phyloP scores from a whole-genome alignment of 768 basidiomycete species.

The Boletales sp. region DNA sequence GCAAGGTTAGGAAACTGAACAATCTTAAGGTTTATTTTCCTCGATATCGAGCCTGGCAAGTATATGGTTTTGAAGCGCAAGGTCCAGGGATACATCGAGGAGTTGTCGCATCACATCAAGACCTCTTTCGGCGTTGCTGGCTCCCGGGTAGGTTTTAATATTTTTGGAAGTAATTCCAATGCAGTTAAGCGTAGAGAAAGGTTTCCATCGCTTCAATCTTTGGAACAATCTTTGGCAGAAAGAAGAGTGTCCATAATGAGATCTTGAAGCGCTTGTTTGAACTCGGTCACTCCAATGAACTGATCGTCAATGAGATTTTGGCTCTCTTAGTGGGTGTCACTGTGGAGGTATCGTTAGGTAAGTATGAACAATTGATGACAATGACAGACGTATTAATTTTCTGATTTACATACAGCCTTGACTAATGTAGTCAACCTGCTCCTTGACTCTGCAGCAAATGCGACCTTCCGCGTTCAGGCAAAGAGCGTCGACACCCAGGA shows the following conservation, averaged over 20 bases:
- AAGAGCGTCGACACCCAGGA: conserved; percentile 30
- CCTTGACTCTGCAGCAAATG: conserved; percentile 47
- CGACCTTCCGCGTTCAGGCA: conserved; percentile 35
- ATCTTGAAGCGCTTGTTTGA: conserved; percentile 56
- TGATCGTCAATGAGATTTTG: conserved; percentile 65
- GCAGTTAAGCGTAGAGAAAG: conserved; percentile 11
- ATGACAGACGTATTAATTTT: not conserved
- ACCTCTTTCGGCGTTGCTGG: conserved; percentile 39
- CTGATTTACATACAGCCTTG: conserved; percentile 43
- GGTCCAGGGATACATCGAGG: conserved; percentile 49
- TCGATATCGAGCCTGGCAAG: conserved; percentile 60
- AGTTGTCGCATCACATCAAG: conserved; percentile 58
- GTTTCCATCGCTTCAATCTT: conserved; percentile 40
- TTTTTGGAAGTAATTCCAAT: not conserved
- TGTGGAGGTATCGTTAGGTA: conserved; percentile 69
- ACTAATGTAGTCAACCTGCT: conserved; percentile 66
- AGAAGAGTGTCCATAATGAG: conserved; percentile 41
- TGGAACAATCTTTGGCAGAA: conserved; percentile 47
- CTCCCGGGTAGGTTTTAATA: conserved; percentile 37
- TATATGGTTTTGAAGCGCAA: conserved; percentile 52
- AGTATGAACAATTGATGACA: conserved; percentile 7
- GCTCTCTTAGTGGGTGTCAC: conserved; percentile 66
- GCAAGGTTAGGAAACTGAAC: not conserved
- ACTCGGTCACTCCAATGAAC: conserved; percentile 53
- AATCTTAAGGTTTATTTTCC: conserved; percentile 62